Percentiles rank a stretch among this genome's conserved stretches.
Evolutionary conservation across 768 basidiomycete species (phyloP).

Genomic region (Lactarius pseudohatsudake): DNA sequence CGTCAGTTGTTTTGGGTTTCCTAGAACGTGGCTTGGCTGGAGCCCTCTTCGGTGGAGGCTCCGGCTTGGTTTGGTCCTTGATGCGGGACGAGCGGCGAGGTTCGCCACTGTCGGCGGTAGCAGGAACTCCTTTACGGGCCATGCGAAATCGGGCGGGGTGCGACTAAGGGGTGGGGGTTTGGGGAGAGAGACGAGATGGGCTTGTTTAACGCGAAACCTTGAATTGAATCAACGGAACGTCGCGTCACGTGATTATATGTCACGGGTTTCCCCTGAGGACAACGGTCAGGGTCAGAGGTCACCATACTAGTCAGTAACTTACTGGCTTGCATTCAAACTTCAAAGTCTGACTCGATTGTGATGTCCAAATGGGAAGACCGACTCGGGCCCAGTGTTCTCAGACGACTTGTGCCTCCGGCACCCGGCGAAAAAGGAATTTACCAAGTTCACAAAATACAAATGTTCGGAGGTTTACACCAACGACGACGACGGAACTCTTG

Average conservation of each 20-base stretch:
- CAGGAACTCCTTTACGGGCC: constrained; percentile 68
- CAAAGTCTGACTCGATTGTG: background rate
- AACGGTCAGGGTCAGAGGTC: too few species aligned
- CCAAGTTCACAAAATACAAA: background rate
- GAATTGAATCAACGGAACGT: constrained; percentile 24
- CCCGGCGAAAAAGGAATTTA: background rate
- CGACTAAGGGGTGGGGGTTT: constrained; percentile 27
- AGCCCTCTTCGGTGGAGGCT: constrained; percentile 53
- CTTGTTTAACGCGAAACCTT: constrained; percentile 31
- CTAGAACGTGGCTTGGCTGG: constrained; percentile 59
- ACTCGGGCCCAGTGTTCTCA: background rate
- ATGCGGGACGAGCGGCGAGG: constrained; percentile 77
- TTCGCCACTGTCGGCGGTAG: constrained; percentile 44
- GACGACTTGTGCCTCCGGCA: background rate
- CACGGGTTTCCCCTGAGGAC: background rate
- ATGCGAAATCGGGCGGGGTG: constrained; percentile 39
- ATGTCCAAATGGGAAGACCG: background rate
- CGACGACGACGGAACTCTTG: background rate
- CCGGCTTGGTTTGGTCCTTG: constrained; percentile 66
- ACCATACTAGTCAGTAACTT: too few species aligned
- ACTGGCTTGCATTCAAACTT: background rate
- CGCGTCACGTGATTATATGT: constrained; percentile 10
- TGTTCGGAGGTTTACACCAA: background rate
- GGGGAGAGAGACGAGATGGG: constrained; percentile 24
- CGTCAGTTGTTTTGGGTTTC: constrained; percentile 41